Evolutionary conservation across 106 monocot species (phyloP).

Genomic region (Allium fistulosum): DNA sequence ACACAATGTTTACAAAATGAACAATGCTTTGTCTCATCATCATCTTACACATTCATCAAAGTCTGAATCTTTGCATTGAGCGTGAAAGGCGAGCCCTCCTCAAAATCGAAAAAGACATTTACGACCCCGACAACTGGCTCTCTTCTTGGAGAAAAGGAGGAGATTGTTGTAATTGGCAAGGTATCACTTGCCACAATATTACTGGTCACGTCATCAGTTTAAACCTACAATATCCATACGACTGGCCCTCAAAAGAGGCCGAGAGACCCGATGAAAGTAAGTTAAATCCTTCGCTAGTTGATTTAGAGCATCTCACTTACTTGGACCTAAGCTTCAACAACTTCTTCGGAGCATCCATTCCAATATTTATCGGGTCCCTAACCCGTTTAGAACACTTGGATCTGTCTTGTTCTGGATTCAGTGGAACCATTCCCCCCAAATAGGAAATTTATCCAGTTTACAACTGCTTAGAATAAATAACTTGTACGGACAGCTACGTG

Average conservation of each 20-base stretch:
- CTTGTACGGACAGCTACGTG: neutral
- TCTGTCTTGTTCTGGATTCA: neutral
- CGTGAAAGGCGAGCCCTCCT: constrained; percentile 28
- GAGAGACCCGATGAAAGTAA: too few relatives aligned
- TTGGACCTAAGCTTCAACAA: neutral
- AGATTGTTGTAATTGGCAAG: constrained; percentile 38
- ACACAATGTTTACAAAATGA: too few relatives aligned
- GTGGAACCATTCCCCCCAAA: neutral
- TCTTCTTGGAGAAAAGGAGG: constrained; percentile 23
- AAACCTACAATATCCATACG: constrained; percentile 4
- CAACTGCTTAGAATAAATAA: too few relatives aligned
- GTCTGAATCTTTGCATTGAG: constrained; percentile 4
- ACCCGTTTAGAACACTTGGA: neutral
- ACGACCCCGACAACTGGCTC: constrained; percentile 5
- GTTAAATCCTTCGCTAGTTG: neutral
- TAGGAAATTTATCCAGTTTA: neutral
- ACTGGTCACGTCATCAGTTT: constrained; percentile 27
- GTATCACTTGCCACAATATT: constrained; percentile 19
- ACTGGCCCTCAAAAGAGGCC: neutral
- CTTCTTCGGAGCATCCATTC: neutral
- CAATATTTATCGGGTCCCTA: neutral
- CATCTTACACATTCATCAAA: too few relatives aligned
- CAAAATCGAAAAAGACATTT: constrained; percentile 13
- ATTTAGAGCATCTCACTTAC: neutral
- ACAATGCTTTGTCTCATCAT: too few relatives aligned